These are phyloP conservation scores for Hirschfeldia incana DNA, from an alignment of 345 rosid genomes.

Conservation along the genomic window DNA sequence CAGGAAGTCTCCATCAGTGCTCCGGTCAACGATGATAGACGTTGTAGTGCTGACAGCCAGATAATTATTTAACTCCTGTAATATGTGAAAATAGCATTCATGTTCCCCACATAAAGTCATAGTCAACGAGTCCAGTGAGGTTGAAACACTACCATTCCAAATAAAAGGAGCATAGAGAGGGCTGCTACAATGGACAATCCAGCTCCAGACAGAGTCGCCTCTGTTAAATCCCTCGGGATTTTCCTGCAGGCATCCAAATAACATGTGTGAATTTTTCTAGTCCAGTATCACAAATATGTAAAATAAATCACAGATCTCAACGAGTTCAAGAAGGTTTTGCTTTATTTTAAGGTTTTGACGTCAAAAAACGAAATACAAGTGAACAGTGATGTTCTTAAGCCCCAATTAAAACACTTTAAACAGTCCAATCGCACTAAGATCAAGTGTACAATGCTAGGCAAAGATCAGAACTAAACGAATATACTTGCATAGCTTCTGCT, in stretches of 20 bases:
- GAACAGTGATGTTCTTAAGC: neutral
- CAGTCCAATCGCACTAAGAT: neutral
- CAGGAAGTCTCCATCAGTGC: slow-evolving; percentile 87
- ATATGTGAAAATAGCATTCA: slow-evolving; percentile 9
- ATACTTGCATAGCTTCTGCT: neutral
- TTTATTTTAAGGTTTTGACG: neutral
- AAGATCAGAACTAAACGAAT: neutral
- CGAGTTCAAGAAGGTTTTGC: neutral
- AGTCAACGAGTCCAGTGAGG: slow-evolving; percentile 13
- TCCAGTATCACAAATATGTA: slow-evolving; percentile 5
- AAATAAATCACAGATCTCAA: neutral
- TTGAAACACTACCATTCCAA: slow-evolving; percentile 81
- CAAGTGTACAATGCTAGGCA: slow-evolving; percentile 20
- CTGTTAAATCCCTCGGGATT: slow-evolving; percentile 98
- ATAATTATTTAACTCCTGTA: slow-evolving; percentile 86
- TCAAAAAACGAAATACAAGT: neutral
- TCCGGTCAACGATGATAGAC: slow-evolving; percentile 82
- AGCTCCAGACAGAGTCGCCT: slow-evolving; percentile 95
- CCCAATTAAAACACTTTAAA: neutral
- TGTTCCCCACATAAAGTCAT: neutral
- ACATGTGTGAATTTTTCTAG: neutral
- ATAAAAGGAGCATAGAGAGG: slow-evolving; percentile 79
- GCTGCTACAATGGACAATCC: slow-evolving; percentile 94
- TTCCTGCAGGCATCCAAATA: slow-evolving; percentile 57
- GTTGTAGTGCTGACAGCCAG: slow-evolving; percentile 77